Conservation (phyloP, 2,329 filamentous ascomycete genomes). For the Rutstroemia sp. region DNA sequence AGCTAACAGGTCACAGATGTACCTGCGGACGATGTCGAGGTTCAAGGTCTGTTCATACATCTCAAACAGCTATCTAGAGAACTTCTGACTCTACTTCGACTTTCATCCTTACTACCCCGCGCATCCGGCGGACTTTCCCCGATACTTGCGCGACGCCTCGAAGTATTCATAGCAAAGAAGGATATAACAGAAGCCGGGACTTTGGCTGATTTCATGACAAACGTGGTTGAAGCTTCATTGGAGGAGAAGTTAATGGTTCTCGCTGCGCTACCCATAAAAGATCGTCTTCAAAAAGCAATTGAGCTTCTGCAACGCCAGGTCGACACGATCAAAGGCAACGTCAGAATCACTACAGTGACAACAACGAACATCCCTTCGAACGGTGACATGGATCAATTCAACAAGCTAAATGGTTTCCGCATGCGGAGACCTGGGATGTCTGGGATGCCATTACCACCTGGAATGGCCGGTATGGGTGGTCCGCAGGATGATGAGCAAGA, state of each 20-base stretch:
- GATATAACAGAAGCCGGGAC: constrained; percentile 74
- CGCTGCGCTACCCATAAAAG: constrained; percentile 70
- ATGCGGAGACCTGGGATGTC: constrained; percentile 21
- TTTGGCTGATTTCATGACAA: constrained; percentile 94
- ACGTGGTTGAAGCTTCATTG: constrained; percentile 77
- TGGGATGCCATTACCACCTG: constrained; percentile 20
- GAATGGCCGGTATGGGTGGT: constrained; percentile 13
- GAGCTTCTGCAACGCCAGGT: constrained; percentile 80
- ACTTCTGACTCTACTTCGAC: constrained; percentile 72
- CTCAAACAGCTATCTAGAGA: constrained; percentile 82
- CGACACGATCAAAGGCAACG: constrained; percentile 74
- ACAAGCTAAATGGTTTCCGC: constrained; percentile 37
- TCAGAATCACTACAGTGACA: constrained; percentile 74
- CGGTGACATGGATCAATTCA: constrained; percentile 48
- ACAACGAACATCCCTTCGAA: constrained; percentile 55
- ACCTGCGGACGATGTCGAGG: constrained; percentile 49
- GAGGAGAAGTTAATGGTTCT: constrained; percentile 88
- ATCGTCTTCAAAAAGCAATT: constrained; percentile 72
- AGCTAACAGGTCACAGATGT: constrained; percentile 15
- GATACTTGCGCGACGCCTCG: constrained; percentile 76
- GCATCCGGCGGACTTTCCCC: constrained; percentile 65
- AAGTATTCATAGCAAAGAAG: constrained; percentile 80
- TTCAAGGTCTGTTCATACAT: constrained; percentile 66
- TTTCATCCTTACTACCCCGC: constrained; percentile 77
- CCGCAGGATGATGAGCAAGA: constrained; percentile 65